Evolutionary conservation across 1,139 yeast species (phyloP).

Genomic region (Candida glucosophila): DNA sequence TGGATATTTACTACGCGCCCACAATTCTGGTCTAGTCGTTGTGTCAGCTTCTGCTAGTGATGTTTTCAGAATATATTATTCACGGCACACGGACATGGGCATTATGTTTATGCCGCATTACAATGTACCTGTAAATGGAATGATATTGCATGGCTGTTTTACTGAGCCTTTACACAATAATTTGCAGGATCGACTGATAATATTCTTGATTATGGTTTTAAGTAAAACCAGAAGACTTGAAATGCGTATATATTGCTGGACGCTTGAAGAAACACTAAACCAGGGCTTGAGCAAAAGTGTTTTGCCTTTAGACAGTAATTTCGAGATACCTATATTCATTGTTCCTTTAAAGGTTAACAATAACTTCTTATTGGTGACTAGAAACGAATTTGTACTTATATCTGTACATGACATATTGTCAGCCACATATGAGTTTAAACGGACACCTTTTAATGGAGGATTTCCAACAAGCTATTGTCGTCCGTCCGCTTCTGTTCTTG

Average conservation of each 20-base stretch:
- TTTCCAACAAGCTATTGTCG: conserved; percentile 34
- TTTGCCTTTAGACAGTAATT: conserved; percentile 29
- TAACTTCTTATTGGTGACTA: conserved; percentile 28
- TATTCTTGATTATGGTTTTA: conserved; percentile 27
- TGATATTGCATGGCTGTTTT: conserved; percentile 35
- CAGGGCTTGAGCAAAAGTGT: conserved; percentile 12
- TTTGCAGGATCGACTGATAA: conserved; percentile 20
- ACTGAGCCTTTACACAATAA: conserved; percentile 23
- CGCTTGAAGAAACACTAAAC: conserved; percentile 20
- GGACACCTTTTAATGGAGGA: conserved; percentile 9
- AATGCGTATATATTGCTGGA: conserved; percentile 35
- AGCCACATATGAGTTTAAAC: conserved; percentile 31
- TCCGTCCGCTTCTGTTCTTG: conserved; percentile 13
- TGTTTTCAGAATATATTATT: conserved; percentile 29
- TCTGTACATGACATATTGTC: conserved; percentile 39
- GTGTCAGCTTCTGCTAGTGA: conserved; percentile 31
- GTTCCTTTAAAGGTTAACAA: conserved; percentile 24
- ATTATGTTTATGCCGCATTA: conserved; percentile 28
- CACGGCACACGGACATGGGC: conserved; percentile 28
- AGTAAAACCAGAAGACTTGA: conserved; percentile 29
- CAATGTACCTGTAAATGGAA: conserved; percentile 35
- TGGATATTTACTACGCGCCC: conserved; percentile 27
- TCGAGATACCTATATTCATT: conserved; percentile 32
- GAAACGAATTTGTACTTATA: conserved; percentile 19
- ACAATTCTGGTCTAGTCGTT: conserved; percentile 28